Evolutionary conservation across 768 basidiomycete genomes (phyloP), one percentile per base, ranked within the genome.

Genomic region (Clitopilus passeckerianus): DNA sequence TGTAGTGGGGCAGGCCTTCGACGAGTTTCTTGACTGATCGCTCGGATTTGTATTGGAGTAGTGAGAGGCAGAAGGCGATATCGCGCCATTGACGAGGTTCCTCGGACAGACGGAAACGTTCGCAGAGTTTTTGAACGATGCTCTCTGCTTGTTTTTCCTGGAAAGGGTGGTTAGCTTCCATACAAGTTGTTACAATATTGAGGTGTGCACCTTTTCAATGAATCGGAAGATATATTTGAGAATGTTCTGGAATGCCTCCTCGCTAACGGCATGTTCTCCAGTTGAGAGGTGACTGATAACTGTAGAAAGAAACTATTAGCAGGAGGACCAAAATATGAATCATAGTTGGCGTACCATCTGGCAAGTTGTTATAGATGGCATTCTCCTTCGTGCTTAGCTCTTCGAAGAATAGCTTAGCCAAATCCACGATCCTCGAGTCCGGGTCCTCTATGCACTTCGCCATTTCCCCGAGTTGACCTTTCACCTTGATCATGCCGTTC

Each of bases 401-500:
- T 20, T 86, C 90, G 79, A 99, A 99, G 85, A 99, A 99, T 54
- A 99, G 71, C 72, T 95, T 96, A 18, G 97, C 96, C 37, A 99
- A 80, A 66, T 98, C 96, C 16, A 91, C 85, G 60, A 99, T 90
- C 14, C 96, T 75, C 52, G 80, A 80, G 59, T 98, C 96, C 22
- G 83, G 79, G 71, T 98, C 96, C 74, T 98, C 95, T 6, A 98
- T 75, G 70, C 97, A 98, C 73, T 99, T 98, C 16, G 96, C 97
- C 96, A 99, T 98, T 79, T 99, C 97, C 16, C 97, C 97, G 6
- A 99, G 80, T 70, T 99, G 96, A 1, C 97, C 97, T 74, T 99
- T 98, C 65, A 98, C 95, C 74, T 98, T 99, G 81, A 99, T 91
- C 97, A 98, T 98, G 1, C 96, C 96, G 66, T 98, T 98, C 61